phyloP scores from a whole-genome alignment of 768 basidiomycete species.

The Lentinula boryana region DNA sequence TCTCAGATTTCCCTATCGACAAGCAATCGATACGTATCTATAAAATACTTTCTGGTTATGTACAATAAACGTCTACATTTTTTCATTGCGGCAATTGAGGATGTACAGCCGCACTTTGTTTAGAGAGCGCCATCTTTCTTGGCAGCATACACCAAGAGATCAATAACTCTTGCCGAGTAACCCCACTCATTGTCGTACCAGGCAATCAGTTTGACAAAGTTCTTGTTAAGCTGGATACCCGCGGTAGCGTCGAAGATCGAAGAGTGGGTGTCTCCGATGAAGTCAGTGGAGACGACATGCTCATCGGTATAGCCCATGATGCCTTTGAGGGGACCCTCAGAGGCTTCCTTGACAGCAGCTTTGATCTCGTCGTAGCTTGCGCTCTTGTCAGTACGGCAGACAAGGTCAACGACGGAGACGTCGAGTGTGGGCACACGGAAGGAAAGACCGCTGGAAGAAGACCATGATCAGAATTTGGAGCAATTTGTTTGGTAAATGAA shows the following conservation, averaged over 20 bases:
- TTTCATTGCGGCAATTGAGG: neutral
- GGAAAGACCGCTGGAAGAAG: constrained; percentile 65
- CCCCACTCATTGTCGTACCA: constrained; percentile 98
- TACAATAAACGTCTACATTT: neutral
- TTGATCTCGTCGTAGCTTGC: constrained; percentile 92
- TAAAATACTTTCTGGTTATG: neutral
- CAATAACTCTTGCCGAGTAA: constrained; percentile 90
- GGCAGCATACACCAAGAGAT: constrained; percentile 79
- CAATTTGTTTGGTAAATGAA: neutral
- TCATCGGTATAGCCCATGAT: constrained; percentile 92
- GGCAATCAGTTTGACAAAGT: constrained; percentile 93
- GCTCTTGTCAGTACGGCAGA: constrained; percentile 82
- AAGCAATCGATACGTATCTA: neutral
- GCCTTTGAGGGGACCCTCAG: constrained; percentile 63
- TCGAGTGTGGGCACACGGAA: constrained; percentile 98
- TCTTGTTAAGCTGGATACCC: constrained; percentile 86
- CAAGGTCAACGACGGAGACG: constrained; percentile 97
- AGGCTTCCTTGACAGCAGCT: constrained; percentile 71
- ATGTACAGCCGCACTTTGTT: neutral
- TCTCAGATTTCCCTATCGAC: neutral
- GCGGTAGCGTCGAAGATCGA: constrained; percentile 93
- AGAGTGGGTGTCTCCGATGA: constrained; percentile 71
- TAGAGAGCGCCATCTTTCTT: constrained; percentile 48
- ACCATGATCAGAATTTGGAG: neutral
- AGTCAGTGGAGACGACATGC: constrained; percentile 89